These are phyloP conservation scores for Marchantia paleacea DNA, from an alignment of 225 moss, liverwort and hornwort genomes.

Conservation along the genomic window DNA sequence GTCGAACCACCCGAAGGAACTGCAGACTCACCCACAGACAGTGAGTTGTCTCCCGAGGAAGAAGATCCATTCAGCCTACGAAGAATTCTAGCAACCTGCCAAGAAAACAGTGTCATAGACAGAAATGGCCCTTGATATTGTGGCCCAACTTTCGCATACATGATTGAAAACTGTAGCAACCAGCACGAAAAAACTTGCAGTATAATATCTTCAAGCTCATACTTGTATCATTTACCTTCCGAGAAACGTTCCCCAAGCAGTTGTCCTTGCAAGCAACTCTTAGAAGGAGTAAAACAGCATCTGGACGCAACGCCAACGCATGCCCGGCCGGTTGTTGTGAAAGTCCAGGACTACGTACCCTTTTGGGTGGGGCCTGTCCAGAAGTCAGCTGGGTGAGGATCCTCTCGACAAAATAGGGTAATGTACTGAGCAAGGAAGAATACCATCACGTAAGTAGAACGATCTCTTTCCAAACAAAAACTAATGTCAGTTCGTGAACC, in stretches of 20 bases:
- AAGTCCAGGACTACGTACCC: constrained; percentile 83
- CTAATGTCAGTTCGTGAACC: neutral
- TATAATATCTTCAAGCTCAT: neutral
- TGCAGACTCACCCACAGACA: constrained; percentile 45
- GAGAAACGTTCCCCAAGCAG: constrained; percentile 64
- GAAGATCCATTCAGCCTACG: constrained; percentile 60
- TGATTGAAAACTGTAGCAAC: neutral
- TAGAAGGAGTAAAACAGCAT: constrained; percentile 54
- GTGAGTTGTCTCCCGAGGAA: constrained; percentile 30
- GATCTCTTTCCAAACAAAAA: constrained; percentile 8
- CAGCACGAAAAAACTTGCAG: neutral
- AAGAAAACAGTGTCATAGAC: constrained; percentile 12
- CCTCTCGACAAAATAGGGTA: neutral
- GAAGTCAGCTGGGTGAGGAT: neutral
- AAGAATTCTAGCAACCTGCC: constrained; percentile 79
- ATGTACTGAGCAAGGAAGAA: neutral
- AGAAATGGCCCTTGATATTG: constrained; percentile 10
- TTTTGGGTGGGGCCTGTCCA: constrained; percentile 84
- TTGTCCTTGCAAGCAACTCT: constrained; percentile 73
- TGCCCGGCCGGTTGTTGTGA: constrained; percentile 55
- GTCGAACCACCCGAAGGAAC: constrained; percentile 32
- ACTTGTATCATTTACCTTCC: constrained; percentile 52
- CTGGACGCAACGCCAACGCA: constrained; percentile 68
- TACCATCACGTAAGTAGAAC: constrained; percentile 4
- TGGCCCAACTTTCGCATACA: constrained; percentile 5